Base-by-base conservation (phyloP, 352 stramenopile species). In the Phytophthora pisi region DNA sequence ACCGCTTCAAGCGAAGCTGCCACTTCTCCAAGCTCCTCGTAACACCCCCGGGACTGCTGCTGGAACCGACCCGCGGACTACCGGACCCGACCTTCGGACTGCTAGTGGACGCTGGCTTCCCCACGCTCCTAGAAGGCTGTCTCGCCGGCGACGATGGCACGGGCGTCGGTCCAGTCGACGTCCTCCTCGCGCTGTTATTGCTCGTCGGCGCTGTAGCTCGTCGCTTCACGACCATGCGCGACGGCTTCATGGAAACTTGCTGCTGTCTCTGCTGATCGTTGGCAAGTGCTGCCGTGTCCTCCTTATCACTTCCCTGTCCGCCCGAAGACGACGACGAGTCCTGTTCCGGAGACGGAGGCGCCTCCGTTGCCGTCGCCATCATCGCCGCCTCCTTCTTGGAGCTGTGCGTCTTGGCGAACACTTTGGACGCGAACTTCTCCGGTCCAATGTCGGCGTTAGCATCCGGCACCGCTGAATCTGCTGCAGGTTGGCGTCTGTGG, bases 151-250 rank as follows among this genome's bases (percentile, higher is more conserved):
- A 75, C n/a, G 69, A 69, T 28, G 63, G 57, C n/a, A 77, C 54
- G 0, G 57, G 47, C 10, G 46, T 61, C 5, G 55, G 59, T 50
- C 60, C 54, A 20, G 51, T n/a, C 8, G 63, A 63, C 42, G 64
- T 47, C 36, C 54, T 59, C 53, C 60, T 55, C 13, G 57, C 45
- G 24, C 54, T 77, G 23, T 42, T 70, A 52, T 52, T 74, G 54
- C 50, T 72, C 5, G 47, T 51, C 11, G 73, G 68, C 4, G 60
- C 72, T 55, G 73, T 80, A 49, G 67, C 68, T 15, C 77, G 67
- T 28, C 77, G 64, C 64, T 86, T 86, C 13, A 86, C 77, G 9
- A 86, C 79, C 75, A 86, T 86, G 11, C 79, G 68, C 6, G 79
- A 88, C 15, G 77, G 79, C 36, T 86, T 86, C 40, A 57, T 75